Base-by-base conservation (phyloP, 2,329 filamentous ascomycete genomes). In the Hypoxylon sp. region DNA sequence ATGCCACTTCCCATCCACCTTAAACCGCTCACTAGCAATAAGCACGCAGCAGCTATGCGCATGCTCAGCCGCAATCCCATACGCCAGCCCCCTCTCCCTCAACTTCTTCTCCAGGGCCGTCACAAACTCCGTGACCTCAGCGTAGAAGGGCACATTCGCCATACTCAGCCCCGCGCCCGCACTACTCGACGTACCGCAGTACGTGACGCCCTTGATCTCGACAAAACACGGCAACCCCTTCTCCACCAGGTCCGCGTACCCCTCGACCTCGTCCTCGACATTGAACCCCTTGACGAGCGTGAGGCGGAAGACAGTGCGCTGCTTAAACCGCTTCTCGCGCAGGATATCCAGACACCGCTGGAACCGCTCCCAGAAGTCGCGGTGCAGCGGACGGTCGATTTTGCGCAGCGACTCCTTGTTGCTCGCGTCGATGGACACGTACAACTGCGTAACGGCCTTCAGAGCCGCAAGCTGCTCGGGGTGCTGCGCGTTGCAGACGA, bases 231-330 rank as follows among this genome's bases (percentile, higher is more conserved):
- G 95, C 21, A 97, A 84, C 0, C 91, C 94, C 70, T 90, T 89
- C 75, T 94, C 92, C 16, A 98, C 91, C 1, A 98, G 88, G 74
- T 93, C 89, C 0, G 95, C 95, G 75, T 99, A 98, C 3, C 95
- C 95, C 70, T 90, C 87, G 5, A 90, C 93, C 79, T 97, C 96
- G 72, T 97, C 94, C 23, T 97, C 95, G 69, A 98, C 89, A 77
- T 99, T 98, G 86, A 99, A 98, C 2, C 94, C 95, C 81, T 98
- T 98, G 76, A 98, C 96, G 1, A 99, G 89, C 0, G 95, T 98
- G 2, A 98, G 86, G 1, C 96, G 90, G 84, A 97, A 98, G 3
- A 98, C 96, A 5, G 96, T 98, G 58, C 95, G 90, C 77, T 97
- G 95, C 58, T 90, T 86, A 82, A 92, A 91, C 41, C 95, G 88